phyloP scores from a whole-genome alignment of 176 grass and related monocot genomes.

The Zoysia japonica region DNA sequence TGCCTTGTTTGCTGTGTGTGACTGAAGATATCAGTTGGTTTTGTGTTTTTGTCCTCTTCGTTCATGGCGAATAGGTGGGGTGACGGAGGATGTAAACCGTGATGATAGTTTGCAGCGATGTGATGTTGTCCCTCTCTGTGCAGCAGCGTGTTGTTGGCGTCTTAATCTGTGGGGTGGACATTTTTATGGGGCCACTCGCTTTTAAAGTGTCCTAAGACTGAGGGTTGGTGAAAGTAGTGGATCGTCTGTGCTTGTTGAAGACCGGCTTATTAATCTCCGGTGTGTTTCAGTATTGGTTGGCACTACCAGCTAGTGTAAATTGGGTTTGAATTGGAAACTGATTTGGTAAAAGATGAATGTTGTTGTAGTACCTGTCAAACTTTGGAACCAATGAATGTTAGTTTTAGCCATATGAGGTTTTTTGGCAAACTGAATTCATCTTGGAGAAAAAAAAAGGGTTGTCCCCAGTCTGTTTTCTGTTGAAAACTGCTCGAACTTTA shows the following conservation, averaged over 20 bases:
- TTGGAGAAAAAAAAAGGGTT: not conserved
- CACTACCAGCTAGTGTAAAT: not conserved
- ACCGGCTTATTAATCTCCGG: too few species aligned
- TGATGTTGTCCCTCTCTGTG: not conserved
- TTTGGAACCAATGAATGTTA: not conserved
- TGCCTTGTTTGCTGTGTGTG: conserved; percentile 27
- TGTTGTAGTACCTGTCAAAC: not conserved
- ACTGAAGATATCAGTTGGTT: not conserved
- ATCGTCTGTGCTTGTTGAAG: too few species aligned
- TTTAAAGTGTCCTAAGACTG: not conserved
- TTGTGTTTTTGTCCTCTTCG: not conserved
- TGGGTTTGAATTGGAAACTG: too few species aligned
- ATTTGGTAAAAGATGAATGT: too few species aligned
- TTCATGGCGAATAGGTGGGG: not conserved
- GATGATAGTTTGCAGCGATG: not conserved
- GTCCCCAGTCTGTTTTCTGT: not conserved
- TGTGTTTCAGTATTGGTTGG: conserved; percentile 7
- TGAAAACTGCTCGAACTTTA: not conserved
- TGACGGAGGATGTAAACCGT: not conserved
- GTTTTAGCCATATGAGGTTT: not conserved
- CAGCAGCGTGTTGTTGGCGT: not conserved
- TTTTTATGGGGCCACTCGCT: not conserved
- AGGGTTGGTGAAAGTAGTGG: too few species aligned
- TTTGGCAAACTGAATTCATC: not conserved
- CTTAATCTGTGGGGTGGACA: not conserved